Conservation (phyloP, 2,329 filamentous ascomycete species). For the Xylariaceae sp. region DNA sequence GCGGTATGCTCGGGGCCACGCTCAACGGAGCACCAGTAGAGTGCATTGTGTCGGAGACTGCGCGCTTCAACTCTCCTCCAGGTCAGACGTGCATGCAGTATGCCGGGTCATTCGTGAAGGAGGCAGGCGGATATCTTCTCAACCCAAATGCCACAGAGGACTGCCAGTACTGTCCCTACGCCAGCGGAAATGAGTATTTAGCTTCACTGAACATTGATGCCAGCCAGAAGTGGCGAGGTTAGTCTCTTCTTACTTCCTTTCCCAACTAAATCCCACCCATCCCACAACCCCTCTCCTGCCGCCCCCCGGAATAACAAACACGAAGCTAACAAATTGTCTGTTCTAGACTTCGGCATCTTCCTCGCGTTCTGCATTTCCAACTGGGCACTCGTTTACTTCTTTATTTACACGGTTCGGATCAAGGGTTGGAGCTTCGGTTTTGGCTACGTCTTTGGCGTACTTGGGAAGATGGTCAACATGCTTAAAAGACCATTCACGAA, state of each 20-base stretch:
- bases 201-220: constrained; percentile 46
- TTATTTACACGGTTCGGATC: constrained; percentile 70
- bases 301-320: constrained; percentile 1
- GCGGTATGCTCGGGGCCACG: constrained; percentile 63
- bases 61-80: constrained; percentile 55
- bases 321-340: background rate
- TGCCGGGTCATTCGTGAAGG: constrained; percentile 53
- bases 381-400: constrained; percentile 70
- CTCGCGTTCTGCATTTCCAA: constrained; percentile 67
- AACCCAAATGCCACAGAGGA: constrained; percentile 53
- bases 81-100: constrained; percentile 63
- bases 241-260: constrained; percentile 14
- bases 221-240: constrained; percentile 63
- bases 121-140: constrained; percentile 57
- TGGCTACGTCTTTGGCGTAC: constrained; percentile 46
- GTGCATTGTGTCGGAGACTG: constrained; percentile 41
- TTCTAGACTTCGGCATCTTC: constrained; percentile 63
- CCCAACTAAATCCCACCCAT: background rate
- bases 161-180: constrained; percentile 69
- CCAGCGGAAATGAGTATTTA: constrained; percentile 57
- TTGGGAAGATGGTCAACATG: constrained; percentile 26
- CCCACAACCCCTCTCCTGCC: background rate
- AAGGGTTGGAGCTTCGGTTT: constrained; percentile 69
- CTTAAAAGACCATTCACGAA: constrained; percentile 34
- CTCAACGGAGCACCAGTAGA: constrained; percentile 47